A percentile compares a stretch with the other conserved stretches of the same genome.
These are phyloP conservation scores for Eucalyptus marginata DNA, from an alignment of 345 rosid species.

Conservation along the genomic window DNA sequence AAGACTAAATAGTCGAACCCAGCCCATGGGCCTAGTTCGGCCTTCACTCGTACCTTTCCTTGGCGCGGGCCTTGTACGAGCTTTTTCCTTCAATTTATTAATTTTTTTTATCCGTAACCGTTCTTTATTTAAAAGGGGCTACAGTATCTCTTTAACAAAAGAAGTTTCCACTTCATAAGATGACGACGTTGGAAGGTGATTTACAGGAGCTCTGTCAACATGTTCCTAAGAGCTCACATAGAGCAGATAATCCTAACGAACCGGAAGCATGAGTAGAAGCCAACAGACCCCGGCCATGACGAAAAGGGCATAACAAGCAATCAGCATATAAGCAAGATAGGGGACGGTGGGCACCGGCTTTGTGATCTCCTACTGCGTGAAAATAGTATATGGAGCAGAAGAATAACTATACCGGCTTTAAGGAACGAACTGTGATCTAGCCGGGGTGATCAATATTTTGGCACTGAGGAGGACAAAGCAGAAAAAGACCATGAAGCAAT, in stretches of 20 bases:
- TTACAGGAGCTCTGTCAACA: not conserved
- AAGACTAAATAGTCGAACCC: not conserved
- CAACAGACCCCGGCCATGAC: slow-evolving; percentile 12
- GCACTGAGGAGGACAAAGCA: slow-evolving; percentile 22
- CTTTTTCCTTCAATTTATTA: too few species aligned
- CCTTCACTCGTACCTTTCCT: not conserved
- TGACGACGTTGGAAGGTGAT: not conserved
- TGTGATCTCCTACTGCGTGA: slow-evolving; percentile 21
- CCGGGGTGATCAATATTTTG: slow-evolving; percentile 15
- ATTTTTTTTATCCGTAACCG: too few species aligned
- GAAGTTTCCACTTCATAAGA: not conserved
- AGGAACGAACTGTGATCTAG: slow-evolving; percentile 23
- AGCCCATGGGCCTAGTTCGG: not conserved
- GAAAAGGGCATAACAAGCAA: slow-evolving; percentile 18
- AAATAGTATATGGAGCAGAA: slow-evolving; percentile 20
- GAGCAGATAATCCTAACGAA: not conserved
- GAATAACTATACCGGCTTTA: slow-evolving; percentile 12
- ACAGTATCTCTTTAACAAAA: not conserved
- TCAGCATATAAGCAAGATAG: slow-evolving; percentile 19
- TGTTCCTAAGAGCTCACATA: not conserved
- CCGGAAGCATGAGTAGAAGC: slow-evolving; percentile 18
- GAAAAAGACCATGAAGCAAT: too few species aligned
- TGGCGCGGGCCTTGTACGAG: not conserved
- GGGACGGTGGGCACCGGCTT: slow-evolving; percentile 19
- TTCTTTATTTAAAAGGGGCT: too few species aligned